Conservation (phyloP, 805 yeast species). For the Kuraishia borneana region DNA sequence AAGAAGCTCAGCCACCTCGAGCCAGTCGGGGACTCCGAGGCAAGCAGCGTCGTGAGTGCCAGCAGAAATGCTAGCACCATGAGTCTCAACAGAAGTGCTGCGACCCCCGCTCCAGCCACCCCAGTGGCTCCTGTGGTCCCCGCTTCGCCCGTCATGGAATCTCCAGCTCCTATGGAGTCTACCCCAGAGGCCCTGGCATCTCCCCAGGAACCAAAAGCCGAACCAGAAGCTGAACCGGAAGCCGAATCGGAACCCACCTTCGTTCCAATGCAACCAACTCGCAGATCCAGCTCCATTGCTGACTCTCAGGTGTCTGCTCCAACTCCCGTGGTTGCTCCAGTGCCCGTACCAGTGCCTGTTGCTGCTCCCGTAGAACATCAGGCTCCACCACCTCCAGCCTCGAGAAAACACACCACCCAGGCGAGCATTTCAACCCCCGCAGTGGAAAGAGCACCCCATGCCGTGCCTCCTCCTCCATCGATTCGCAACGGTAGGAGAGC, state of each 20-base stretch:
- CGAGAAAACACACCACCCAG: constrained; percentile 20
- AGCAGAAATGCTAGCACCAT: constrained; percentile 5
- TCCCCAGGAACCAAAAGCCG: too few species aligned
- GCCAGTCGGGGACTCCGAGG: constrained; percentile 20
- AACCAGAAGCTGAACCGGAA: constrained; percentile 1
- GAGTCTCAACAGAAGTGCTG: constrained; percentile 1
- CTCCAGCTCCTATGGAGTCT: too few species aligned
- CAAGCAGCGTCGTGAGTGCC: constrained; percentile 15
- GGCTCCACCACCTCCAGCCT: constrained; percentile 23
- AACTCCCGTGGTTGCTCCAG: constrained; percentile 1
- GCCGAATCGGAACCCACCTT: neutral
- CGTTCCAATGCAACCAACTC: neutral
- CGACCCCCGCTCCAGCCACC: constrained; percentile 2
- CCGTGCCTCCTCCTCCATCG: constrained; percentile 20
- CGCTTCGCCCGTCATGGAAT: too few species aligned
- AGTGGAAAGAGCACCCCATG: constrained; percentile 20
- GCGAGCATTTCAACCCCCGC: too few species aligned
- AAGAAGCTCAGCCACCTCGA: constrained; percentile 11
- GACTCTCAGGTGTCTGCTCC: constrained; percentile 1
- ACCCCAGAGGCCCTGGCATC: too few species aligned
- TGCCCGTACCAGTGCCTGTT: too few species aligned
- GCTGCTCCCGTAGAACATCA: constrained; percentile 5
- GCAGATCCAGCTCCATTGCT: neutral
- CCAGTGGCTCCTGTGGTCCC: constrained; percentile 1
- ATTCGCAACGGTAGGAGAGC: neutral